Base-by-base conservation (phyloP, 371 early-diverging fungal genomes). In the Mortierella sp. region DNA sequence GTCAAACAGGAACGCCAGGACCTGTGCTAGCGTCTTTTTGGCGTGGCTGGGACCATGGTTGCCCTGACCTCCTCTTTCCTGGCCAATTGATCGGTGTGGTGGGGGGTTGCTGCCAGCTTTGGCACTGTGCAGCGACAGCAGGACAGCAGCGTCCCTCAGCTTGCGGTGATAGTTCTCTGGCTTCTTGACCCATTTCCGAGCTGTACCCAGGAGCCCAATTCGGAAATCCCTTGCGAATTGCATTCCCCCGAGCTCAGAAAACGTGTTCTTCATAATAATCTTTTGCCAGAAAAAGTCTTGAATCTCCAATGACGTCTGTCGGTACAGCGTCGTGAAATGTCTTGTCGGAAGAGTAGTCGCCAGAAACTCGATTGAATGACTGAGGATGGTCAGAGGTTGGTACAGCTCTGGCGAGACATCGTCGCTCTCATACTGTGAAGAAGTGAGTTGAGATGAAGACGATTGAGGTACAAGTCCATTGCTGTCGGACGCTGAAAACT, bases 351-450 rank as follows among this genome's bases (percentile, higher is more conserved):
- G 62, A 2, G 78, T 67, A 1, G 66, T 55, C 2, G 79, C 45
- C 1, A 92, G 63, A 45, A 81, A 85, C 22, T 80, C 80, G 44
- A 86, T 74, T 3, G 84, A 79, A 19, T 78, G 71, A 6, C 82
- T 61, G 27, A 90, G 73, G 21, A 82, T 60, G 16, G 86, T 81
- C 6, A 92, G 63, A 13, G 90, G 84, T 19, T 70, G 70, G 67
- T 85, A 86, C 2, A 92, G 72, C 52, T 91, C 91, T 37, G 87
- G 70, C 0, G 92, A 88, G 12, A 91, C 70, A 46, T 86, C 87
- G 27, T 84, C 81, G 60, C 50, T 76, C 44, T 41, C 64, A 19
- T 45, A 46, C 17, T 28, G 41, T 8, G 62, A 40, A 12, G 25
- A 34, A n/a, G n/a, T 4, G 44, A 12, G 27, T 24, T 8, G 24